phyloP scores from a whole-genome alignment of 176 grass and related monocot genomes.

The Elymus sibiricus region DNA sequence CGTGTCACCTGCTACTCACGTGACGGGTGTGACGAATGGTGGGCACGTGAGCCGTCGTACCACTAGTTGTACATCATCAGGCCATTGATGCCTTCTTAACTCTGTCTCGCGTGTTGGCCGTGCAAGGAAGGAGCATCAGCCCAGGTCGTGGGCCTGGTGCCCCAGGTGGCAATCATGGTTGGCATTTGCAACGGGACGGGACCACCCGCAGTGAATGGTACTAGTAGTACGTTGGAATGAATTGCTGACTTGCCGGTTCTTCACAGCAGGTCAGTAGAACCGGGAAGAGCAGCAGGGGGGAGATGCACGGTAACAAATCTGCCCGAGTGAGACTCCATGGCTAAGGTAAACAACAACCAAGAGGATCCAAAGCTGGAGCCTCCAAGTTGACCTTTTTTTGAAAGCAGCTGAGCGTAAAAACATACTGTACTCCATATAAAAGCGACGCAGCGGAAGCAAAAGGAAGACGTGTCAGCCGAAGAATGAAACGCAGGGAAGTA shows the following conservation, averaged over 20 bases:
- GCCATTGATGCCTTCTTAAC: not conserved
- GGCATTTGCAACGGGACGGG: not conserved
- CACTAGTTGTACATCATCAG: not conserved
- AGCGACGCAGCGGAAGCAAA: not conserved
- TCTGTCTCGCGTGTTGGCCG: not conserved
- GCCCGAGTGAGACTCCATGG: not conserved
- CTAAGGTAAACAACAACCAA: not conserved
- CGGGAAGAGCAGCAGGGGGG: no score
- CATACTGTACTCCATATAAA: not conserved
- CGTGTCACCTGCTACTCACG: not conserved
- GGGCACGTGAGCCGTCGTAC: not conserved
- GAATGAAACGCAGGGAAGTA: not conserved
- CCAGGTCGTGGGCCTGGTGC: not conserved
- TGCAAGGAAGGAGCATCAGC: not conserved
- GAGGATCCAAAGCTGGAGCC: not conserved
- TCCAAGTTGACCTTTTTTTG: not conserved
- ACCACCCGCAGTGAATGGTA: not conserved
- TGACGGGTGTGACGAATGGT: constrained; percentile 1
- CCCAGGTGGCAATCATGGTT: not conserved
- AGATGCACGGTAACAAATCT: not conserved
- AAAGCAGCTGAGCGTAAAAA: not conserved
- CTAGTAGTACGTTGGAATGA: not conserved
- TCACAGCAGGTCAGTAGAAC: not conserved
- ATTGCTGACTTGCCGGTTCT: not conserved
- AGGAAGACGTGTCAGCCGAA: not conserved